A percentile compares a stretch with the other conserved stretches of the same genome.
Evolutionary conservation across 495 filamentous ascomycete genomes (phyloP).

Genomic region (Trichoderma virens): DNA sequence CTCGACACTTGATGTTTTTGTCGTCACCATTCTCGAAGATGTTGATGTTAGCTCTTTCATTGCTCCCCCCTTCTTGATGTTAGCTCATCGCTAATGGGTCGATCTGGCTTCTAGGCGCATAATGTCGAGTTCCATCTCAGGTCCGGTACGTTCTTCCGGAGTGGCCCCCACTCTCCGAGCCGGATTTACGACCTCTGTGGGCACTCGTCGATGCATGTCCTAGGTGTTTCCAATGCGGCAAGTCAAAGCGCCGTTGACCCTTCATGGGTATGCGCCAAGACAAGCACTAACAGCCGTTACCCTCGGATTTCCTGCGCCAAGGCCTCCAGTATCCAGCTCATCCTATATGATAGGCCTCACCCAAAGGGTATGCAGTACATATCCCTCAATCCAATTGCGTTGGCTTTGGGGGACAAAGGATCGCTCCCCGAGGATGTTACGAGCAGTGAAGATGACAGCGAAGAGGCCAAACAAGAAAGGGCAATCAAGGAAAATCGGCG

Average conservation of each 20-base stretch:
- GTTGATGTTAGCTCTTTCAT: slow-evolving; percentile 60
- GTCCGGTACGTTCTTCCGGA: slow-evolving; percentile 73
- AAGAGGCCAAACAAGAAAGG: slow-evolving; percentile 52
- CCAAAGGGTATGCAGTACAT: slow-evolving; percentile 94
- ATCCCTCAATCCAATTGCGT: slow-evolving; percentile 78
- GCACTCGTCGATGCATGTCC: slow-evolving; percentile 70
- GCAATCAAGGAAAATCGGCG: slow-evolving; percentile 44
- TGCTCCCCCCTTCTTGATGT: neutral
- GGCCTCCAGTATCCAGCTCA: slow-evolving; percentile 68
- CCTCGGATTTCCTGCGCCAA: slow-evolving; percentile 68
- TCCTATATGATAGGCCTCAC: slow-evolving; percentile 79
- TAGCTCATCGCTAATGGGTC: slow-evolving; percentile 11
- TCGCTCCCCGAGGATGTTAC: slow-evolving; percentile 32
- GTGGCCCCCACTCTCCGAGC: slow-evolving; percentile 69
- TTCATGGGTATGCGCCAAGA: slow-evolving; percentile 62
- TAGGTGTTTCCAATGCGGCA: slow-evolving; percentile 66
- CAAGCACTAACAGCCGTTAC: slow-evolving; percentile 44
- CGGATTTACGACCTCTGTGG: slow-evolving; percentile 82
- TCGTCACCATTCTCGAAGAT: slow-evolving; percentile 80
- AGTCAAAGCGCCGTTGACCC: slow-evolving; percentile 50
- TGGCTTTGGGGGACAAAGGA: slow-evolving; percentile 64
- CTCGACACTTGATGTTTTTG: slow-evolving; percentile 81
- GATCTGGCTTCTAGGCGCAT: slow-evolving; percentile 30
- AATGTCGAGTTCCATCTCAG: slow-evolving; percentile 85
- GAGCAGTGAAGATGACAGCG: slow-evolving; percentile 23